A percentile compares a stretch with the other conserved stretches of the same genome.
phyloP scores from a whole-genome alignment of 2,329 filamentous ascomycete genomes.

The Stachybotrys echinatus region DNA sequence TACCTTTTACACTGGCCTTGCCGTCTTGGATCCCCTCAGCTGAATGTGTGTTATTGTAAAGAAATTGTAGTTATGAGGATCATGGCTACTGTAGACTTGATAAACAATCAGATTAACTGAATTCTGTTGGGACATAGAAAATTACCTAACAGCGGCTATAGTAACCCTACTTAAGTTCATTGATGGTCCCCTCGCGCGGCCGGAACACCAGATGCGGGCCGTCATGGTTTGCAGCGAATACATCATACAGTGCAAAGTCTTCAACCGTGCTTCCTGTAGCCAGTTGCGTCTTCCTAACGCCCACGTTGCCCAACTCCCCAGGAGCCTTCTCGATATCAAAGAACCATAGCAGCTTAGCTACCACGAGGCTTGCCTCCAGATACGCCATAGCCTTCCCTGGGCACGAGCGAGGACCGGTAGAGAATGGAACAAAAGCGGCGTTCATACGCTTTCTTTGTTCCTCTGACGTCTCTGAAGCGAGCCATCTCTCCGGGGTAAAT shows the following conservation, averaged over 20 bases:
- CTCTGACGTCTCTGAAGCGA: background rate
- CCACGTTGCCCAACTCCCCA: background rate
- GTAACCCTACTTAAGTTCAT: too few species aligned
- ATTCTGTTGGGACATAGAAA: too few species aligned
- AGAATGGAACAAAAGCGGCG: constrained; percentile 4
- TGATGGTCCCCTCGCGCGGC: background rate
- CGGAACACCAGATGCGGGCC: background rate
- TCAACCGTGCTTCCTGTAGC: background rate
- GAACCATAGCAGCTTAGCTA: constrained; percentile 3
- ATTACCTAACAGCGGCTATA: too few species aligned
- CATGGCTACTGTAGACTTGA: too few species aligned
- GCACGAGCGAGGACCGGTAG: constrained; percentile 2
- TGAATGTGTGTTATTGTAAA: too few species aligned
- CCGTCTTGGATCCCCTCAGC: too few species aligned
- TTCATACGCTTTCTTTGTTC: background rate
- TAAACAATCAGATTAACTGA: too few species aligned
- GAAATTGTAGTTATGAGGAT: too few species aligned
- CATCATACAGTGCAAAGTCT: background rate
- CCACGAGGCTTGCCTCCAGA: constrained; percentile 1
- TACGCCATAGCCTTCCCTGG: constrained; percentile 6
- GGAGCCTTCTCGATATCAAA: constrained; percentile 1
- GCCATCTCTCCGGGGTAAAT: constrained; percentile 4
- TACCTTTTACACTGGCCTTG: too few species aligned
- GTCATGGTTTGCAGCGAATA: background rate
- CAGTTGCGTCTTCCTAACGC: background rate